Evolutionary conservation across 2,329 filamentous ascomycete species (phyloP).

Genomic region (Diplodia sapinea): DNA sequence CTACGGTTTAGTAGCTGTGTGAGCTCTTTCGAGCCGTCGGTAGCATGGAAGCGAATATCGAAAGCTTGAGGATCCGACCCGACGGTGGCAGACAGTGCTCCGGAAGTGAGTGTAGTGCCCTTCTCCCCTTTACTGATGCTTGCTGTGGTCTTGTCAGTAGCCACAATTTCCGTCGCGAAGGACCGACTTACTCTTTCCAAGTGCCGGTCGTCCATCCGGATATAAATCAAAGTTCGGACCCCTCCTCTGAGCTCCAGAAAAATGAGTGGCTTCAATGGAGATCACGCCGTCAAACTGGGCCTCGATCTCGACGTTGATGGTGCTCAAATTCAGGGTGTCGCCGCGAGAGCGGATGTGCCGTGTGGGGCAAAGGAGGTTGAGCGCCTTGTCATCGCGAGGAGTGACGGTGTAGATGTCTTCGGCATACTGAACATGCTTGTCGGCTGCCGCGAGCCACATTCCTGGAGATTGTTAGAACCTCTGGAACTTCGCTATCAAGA

Average conservation of each 20-base stretch:
- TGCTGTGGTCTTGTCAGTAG: conserved; percentile 31
- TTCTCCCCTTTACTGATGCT: conserved; percentile 51
- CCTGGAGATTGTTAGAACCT: conserved; percentile 39
- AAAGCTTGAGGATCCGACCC: conserved; percentile 58
- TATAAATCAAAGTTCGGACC: conserved; percentile 66
- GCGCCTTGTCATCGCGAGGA: conserved; percentile 52
- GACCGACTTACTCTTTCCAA: conserved; percentile 36
- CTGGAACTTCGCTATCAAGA: background rate
- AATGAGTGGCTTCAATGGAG: conserved; percentile 64
- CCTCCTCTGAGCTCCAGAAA: conserved; percentile 58
- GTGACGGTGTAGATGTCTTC: conserved; percentile 66
- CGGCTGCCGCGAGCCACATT: conserved; percentile 70
- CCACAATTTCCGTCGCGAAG: background rate
- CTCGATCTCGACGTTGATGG: conserved; percentile 63
- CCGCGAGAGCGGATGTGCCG: conserved; percentile 60
- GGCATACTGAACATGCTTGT: conserved; percentile 67
- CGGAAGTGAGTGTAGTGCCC: conserved; percentile 59
- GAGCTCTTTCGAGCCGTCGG: conserved; percentile 56
- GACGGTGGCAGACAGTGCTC: conserved; percentile 60
- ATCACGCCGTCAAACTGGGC: conserved; percentile 65
- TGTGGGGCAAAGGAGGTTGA: conserved; percentile 65
- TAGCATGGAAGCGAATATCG: conserved; percentile 62
- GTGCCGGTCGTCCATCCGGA: conserved; percentile 56
- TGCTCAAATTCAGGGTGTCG: conserved; percentile 63
- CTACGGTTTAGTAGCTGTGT: conserved; percentile 63